These are phyloP conservation scores for Exserohilum rostratum DNA, from an alignment of 2,329 filamentous ascomycete genomes.

Conservation along the genomic window DNA sequence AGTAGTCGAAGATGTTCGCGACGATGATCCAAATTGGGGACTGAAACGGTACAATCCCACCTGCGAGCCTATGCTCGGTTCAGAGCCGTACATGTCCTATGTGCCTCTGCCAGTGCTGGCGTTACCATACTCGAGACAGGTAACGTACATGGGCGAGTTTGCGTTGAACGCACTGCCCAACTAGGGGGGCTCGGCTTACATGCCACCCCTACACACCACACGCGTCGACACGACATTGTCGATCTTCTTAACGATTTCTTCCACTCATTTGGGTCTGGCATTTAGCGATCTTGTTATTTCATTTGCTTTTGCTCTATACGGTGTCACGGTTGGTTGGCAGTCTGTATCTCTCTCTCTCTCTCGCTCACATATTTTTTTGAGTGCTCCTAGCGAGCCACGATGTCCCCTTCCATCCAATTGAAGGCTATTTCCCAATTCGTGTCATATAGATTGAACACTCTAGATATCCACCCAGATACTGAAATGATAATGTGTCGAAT, in stretches of 20 bases:
- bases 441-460: slow-evolving; percentile 8
- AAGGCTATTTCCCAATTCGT: background rate
- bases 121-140: slow-evolving; percentile 23
- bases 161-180: slow-evolving; percentile 27
- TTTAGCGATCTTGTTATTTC: slow-evolving; percentile 1
- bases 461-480: slow-evolving; percentile 10
- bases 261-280: slow-evolving; percentile 3
- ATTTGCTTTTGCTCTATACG: background rate
- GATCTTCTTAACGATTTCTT: slow-evolving; percentile 7
- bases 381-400: background rate
- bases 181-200: background rate
- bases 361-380: background rate
- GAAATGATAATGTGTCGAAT: slow-evolving; percentile 15
- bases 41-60: slow-evolving; percentile 30
- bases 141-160: slow-evolving; percentile 28
- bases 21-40: slow-evolving; percentile 33
- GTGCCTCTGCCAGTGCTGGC: slow-evolving; percentile 26
- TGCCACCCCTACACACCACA: background rate
- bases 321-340: slow-evolving; percentile 4
- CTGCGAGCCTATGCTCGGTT: slow-evolving; percentile 29
- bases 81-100: slow-evolving; percentile 33
- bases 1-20: slow-evolving; percentile 13
- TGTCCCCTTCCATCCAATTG: slow-evolving; percentile 2
- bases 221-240: background rate
- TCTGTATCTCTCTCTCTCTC: slow-evolving; percentile 1